Base-by-base conservation (phyloP, 2,329 filamentous ascomycete species). In the Meredithiella fracta region DNA sequence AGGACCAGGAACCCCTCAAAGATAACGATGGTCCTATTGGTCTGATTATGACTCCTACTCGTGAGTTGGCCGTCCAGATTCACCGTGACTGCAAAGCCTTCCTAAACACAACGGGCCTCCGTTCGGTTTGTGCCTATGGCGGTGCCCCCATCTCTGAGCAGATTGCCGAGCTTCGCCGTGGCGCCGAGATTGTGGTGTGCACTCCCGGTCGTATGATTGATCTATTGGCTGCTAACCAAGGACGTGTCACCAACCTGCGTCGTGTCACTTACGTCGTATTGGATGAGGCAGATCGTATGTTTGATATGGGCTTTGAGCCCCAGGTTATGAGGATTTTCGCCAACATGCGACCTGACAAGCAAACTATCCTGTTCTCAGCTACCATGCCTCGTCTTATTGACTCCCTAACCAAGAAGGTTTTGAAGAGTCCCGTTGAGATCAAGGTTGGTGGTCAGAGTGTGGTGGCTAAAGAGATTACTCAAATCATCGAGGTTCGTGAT, bases 261-360 rank as follows among this genome's bases (percentile, higher is more conserved):
- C 79, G 92, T 60, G 87, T 95, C 11, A 92, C 88, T 0, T 98
- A 97, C 66, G 82, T 96, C 23, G 92, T 98, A 9, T 78, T 98
- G 40, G 92, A 98, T 66, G 92, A 98, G 70, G 92, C 92, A 51
- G 92, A 98, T 69, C 85, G 92, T 60, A 97, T 98, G 92, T 96
- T 97, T 66, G 92, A 98, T 67, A 97, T 98, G 92, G 92, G 92
- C 14, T 98, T 98, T 65, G 91, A 95, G 69, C 91, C 92, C 1
- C 92, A 98, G 67, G 90, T 98, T 55, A 92, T 92, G 80, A 96
- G 94, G 68, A 92, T 98, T 58, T 82, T 97, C 65, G 81, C 82
- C 61, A 95, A 92, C 64, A 85, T 95, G 66, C 83, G 92, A 51
- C 90, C 92, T 0, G 86, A 96, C 66, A 83, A 86, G 53, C 92